These are phyloP conservation scores for Parietaria judaica DNA, from an alignment of 306 rosid genomes.

Conservation along the genomic window DNA sequence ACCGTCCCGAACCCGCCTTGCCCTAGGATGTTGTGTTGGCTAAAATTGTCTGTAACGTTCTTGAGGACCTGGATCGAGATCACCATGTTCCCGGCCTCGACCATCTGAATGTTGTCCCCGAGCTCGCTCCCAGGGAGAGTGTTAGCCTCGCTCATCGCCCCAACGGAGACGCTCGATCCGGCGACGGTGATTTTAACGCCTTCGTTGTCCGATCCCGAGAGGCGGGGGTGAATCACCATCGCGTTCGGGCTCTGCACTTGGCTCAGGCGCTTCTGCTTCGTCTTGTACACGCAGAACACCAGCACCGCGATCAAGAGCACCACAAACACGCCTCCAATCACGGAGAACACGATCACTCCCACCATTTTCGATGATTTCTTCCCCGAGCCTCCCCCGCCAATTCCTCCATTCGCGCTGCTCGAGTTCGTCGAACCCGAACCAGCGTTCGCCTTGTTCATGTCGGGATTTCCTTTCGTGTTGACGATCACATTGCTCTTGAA, in stretches of 20 bases:
- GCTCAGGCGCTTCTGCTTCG: conserved; percentile 59
- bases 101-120: conserved; percentile 81
- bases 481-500: conserved; percentile 48
- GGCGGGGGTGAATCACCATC: conserved; percentile 69
- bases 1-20: conserved; percentile 81
- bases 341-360: conserved; percentile 52
- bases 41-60: conserved; percentile 67
- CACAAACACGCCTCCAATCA: conserved; percentile 47
- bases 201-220: conserved; percentile 75
- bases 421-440: conserved; percentile 26
- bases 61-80: conserved; percentile 81
- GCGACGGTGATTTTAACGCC: conserved; percentile 88
- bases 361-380: conserved; percentile 40
- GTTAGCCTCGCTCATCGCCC: conserved; percentile 53
- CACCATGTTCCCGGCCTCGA: conserved; percentile 88
- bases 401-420: conserved; percentile 9
- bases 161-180: conserved; percentile 82
- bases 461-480: conserved; percentile 42
- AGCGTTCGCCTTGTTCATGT: conserved; percentile 45
- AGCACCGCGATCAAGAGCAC: conserved; percentile 44
- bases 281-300: conserved; percentile 53
- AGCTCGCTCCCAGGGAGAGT: conserved; percentile 43
- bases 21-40: conserved; percentile 66
- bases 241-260: conserved; percentile 85
- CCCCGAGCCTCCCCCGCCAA: conserved; percentile 19